Base-by-base conservation (phyloP, 306 rosid species). In the Citrullus colocynthis region DNA sequence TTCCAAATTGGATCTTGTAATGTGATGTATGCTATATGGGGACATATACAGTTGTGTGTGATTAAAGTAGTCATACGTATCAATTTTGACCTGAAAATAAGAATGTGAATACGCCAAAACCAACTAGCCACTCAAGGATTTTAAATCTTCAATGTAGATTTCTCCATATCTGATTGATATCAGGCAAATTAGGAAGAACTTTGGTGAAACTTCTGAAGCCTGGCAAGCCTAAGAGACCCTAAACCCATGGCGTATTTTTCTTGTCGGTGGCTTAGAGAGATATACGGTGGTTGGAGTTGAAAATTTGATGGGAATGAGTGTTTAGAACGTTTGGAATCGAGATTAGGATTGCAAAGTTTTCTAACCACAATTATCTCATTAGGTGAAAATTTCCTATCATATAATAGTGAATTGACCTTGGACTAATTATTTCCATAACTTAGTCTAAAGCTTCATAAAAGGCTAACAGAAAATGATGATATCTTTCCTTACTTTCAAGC, bases 1-100 rank as follows among this genome's bases (percentile, higher is more conserved):
- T 24, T 24, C 76, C 48, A 71, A 48, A 71, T 71, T 71, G 76
- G 76, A 71, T 71, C 76, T 48, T 71, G 76, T 48, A 71, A 48
- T 48, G 59, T 71, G 41, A 71, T 71, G 58, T 71, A 48, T 48
- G 59, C 58, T 48, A 48, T 48, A 71, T 71, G 74, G 74, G 55
- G 55, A 67, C 74, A 67, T n/a, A 6, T 42, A n/a, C 54, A 65
- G 73, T 44, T 69, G 75, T 69, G n/a, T 24, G 36, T 42, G 54
- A 42, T 69, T 42, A 69, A 69, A 69, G 55, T 44, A 69, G 11
- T 21, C 12, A 69, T 69, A 44, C 9, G 11, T 69, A 69, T 42
- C 18, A 44, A 16, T 48, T 37, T 69, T 42, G 75, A 69, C 56
- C n/a, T 20, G 1, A 69, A 3, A 1, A 48, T 5, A 67, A 39